phyloP scores from a whole-genome alignment of 352 stramenopile genomes.

The Paralagenidium karlingii region DNA sequence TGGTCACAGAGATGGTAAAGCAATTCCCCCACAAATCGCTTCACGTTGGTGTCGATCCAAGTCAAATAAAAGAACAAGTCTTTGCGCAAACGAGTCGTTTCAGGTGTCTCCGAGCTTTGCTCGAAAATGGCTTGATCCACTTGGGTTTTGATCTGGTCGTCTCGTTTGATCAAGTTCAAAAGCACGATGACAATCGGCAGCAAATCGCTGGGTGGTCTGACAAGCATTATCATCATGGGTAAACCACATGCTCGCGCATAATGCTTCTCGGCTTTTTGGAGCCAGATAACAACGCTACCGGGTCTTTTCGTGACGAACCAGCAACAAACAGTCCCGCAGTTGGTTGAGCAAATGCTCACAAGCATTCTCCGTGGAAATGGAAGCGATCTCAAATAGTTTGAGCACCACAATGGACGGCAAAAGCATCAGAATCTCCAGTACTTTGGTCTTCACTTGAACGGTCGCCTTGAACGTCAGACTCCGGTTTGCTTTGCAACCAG shows the following conservation, averaged over 20 bases:
- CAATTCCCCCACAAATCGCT: conserved; percentile 55
- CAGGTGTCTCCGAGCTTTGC: not conserved
- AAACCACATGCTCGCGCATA: too few species aligned
- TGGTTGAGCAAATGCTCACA: conserved; percentile 20
- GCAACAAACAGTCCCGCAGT: conserved; percentile 36
- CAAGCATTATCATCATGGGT: too few species aligned
- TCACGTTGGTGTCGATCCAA: conserved; percentile 51
- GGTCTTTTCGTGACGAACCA: conserved; percentile 45
- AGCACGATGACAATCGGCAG: conserved; percentile 50
- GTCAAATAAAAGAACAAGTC: conserved; percentile 63
- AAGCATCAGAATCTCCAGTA: conserved; percentile 52
- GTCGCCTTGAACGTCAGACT: too few species aligned
- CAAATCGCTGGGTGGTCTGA: conserved; percentile 25
- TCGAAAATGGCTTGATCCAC: conserved; percentile 31
- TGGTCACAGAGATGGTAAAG: conserved; percentile 59
- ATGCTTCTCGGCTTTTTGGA: too few species aligned
- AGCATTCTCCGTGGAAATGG: not conserved
- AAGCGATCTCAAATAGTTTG: conserved; percentile 2
- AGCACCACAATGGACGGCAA: conserved; percentile 20
- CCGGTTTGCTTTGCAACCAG: too few species aligned
- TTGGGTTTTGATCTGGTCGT: conserved; percentile 14
- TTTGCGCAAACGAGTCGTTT: too few species aligned
- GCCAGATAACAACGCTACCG: too few species aligned
- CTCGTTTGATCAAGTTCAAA: conserved; percentile 34
- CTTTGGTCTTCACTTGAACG: conserved; percentile 46